Evolutionary conservation across 805 yeast genomes (phyloP), one percentile per base, ranked within the genome.

Genomic region (Yarrowia divulgata): DNA sequence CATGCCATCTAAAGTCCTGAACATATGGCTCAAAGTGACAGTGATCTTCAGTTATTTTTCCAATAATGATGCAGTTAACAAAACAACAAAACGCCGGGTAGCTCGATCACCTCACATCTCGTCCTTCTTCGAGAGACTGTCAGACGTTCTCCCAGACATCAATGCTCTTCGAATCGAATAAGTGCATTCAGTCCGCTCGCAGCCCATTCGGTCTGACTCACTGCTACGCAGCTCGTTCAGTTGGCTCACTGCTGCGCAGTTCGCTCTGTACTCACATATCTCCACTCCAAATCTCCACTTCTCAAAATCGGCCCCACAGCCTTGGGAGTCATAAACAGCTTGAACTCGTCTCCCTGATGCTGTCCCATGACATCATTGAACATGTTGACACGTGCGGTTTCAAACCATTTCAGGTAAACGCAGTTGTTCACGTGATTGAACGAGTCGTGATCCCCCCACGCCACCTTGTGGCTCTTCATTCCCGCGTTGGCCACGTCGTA

Each of bases 351-450:
- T 13, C 60, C 58, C 10, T 71, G 71, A 32, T 64, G 66, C 23
- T 68, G 39, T 12, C 62, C 37, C 8, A 71, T 71, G 19, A 71
- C 40, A 12, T 54, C 60, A n/a, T 50, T 37, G 57, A 74, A 73
- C 69, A 68, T 63, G 60, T 77, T 75, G 52, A 76, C 76, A 32
- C 79, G 71, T 0, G 78, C 77, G 0, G 75, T 67, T 63, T 77
- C 79, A 63, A 77, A 77, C 76, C 78, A 77, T 46, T 75, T 75
- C 42, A 77, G 71, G 58, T 77, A 77, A 5, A 68, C 70, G 45
- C 75, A 78, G 60, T 77, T 77, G 70, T 77, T 77, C 19, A 77
- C 79, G 50, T 77, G 79, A 43, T 72, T 69, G 71, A 77, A 76
- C 0, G 70, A 52, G 69, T 77, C 79, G 70, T 69, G 69, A 42